Conservation (phyloP, 108 stramenopile genomes). For the Skeletonema costatum region DNA sequence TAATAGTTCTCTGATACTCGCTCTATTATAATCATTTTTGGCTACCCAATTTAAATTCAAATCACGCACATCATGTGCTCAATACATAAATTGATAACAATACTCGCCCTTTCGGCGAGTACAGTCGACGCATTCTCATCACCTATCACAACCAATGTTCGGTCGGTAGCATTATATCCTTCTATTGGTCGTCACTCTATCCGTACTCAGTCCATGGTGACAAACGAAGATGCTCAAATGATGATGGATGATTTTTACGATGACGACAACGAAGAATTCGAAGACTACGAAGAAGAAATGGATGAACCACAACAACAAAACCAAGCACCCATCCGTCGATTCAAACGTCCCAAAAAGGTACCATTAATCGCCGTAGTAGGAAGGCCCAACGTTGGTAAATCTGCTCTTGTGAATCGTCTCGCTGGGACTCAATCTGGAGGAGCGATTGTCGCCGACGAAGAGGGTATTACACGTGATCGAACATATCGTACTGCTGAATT, state of each 20-base stretch:
- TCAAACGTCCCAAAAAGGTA: conserved; percentile 63
- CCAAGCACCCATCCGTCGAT: conserved; percentile 54
- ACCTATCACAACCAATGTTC: background rate
- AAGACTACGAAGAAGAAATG: background rate
- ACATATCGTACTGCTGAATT: conserved; percentile 92
- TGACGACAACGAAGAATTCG: conserved; percentile 7
- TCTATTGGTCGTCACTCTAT: background rate
- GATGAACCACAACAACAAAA: conserved; percentile 1
- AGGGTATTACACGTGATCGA: conserved; percentile 95
- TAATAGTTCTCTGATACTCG: background rate
- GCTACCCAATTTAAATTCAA: background rate
- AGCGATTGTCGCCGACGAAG: conserved; percentile 95
- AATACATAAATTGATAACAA: background rate
- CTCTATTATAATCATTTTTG: background rate
- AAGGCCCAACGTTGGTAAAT: conserved; percentile 98
- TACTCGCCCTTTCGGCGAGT: background rate
- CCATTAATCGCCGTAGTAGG: conserved; percentile 94
- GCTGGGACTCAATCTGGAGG: conserved; percentile 85
- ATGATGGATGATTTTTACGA: conserved; percentile 24
- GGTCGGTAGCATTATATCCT: background rate
- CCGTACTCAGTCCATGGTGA: conserved; percentile 23
- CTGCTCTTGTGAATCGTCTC: conserved; percentile 93
- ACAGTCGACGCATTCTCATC: background rate
- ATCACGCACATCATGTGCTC: background rate
- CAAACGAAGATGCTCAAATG: conserved; percentile 33